Base-by-base conservation (phyloP, 495 filamentous ascomycete species). In the Penicillium angulare region DNA sequence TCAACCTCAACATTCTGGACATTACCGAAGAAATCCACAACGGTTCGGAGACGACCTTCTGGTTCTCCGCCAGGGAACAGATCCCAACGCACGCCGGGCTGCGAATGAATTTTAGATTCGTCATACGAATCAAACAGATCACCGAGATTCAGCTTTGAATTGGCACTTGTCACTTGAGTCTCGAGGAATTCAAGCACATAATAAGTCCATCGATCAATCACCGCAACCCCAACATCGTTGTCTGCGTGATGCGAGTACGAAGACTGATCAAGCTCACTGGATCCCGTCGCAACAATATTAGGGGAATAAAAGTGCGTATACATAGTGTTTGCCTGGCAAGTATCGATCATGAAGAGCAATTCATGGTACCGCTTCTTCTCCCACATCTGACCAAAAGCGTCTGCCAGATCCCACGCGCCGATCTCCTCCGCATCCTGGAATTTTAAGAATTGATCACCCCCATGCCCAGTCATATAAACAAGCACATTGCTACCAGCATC, bases 371-470 rank as follows among this genome's bases (percentile, higher is more conserved):
- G 81, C 74, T 92, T 91, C 84, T 98, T 98, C 76, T 98, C 95
- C 90, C 92, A 97, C 93, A 98, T 98, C 80, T 98, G 93, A 69
- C 92, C 92, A 67, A 98, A 97, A 10, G 95, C 93, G 74, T 98
- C 89, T 21, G 93, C 93, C 43, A 98, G 72, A 75, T 98, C 93
- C 71, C 92, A 97, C 0, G 90, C 89, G 49, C 90, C 90, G 40
- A 98, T 97, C 70, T 98, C 93, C 73, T 98, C 93, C 21, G 90
- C 87, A 54, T 98, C 93, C 65, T 98, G 93, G 68, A 98, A 98
- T 67, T 98, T 98, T 49, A 98, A 71, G 64, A 98, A 98, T 68
- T 96, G 90, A 62, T 97, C 95, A n/a, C 93, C 93, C 16, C 93
- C 93, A 61, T 98, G 93, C 3, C 93, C 93, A 4, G 93, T 98